Evolutionary conservation across 306 rosid species (phyloP).

Genomic region (Fragaria vesca): DNA sequence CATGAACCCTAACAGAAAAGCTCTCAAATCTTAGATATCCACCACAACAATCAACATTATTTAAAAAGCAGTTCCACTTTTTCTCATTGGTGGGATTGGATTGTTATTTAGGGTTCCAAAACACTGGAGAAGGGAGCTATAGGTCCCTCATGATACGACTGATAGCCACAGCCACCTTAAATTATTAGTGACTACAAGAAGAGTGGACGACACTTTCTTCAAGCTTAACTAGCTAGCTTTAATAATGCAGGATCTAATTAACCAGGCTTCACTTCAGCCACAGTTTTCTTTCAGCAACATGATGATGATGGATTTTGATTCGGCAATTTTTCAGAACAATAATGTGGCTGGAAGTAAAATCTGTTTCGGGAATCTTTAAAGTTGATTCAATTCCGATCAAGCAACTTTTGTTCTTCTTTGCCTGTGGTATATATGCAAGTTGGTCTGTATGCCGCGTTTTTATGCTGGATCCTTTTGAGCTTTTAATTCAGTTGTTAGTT

Average conservation of each 20-base stretch:
- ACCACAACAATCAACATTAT: not conserved
- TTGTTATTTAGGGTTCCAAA: not conserved
- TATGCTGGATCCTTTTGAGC: not conserved
- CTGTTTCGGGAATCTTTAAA: not conserved
- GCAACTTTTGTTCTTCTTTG: not conserved
- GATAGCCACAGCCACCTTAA: not conserved
- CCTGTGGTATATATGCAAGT: not conserved
- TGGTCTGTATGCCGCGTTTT: not conserved
- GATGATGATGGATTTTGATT: not conserved
- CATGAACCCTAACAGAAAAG: not conserved
- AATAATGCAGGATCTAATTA: not conserved
- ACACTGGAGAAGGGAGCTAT: not conserved
- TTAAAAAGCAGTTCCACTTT: not conserved
- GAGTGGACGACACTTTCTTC: slow-evolving; percentile 1
- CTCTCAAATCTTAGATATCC: not conserved
- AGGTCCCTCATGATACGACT: not conserved
- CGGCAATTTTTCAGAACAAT: not conserved
- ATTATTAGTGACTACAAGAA: not conserved
- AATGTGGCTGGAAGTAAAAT: not conserved
- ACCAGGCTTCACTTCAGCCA: not conserved
- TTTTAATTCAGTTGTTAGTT: not conserved
- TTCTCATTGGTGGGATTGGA: not conserved
- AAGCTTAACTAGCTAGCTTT: not conserved
- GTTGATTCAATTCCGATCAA: not conserved
- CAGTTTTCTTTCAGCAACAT: not conserved